Evolutionary conservation across 148 eudicot genomes (phyloP).

Genomic region (Arbutus unedo): DNA sequence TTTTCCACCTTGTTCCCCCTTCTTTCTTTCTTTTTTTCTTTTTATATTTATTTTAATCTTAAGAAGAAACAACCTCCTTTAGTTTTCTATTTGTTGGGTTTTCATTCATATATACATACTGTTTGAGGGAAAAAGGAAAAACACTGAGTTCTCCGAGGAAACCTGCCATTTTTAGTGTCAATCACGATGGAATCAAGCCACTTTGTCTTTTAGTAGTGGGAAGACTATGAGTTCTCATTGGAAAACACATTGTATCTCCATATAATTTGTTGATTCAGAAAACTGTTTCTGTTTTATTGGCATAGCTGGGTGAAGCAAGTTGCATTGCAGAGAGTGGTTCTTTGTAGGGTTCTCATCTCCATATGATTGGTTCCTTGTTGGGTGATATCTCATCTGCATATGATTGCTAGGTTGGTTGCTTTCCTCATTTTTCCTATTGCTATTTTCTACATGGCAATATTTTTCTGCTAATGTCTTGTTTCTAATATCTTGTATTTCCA

Average conservation of each 20-base stretch:
- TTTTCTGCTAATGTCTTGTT: background rate
- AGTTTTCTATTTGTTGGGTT: conserved; percentile 24
- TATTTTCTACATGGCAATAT: background rate
- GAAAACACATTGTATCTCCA: background rate
- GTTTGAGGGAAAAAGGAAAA: conserved; percentile 38
- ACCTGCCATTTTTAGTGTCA: conserved; percentile 1
- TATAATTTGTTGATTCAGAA: background rate
- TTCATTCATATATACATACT: conserved; percentile 16
- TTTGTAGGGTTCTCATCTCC: conserved; percentile 1
- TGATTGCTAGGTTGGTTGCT: conserved; percentile 25
- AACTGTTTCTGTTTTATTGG: background rate
- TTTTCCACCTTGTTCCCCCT: background rate
- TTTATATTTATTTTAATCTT: background rate
- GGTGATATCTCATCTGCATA: conserved; percentile 9
- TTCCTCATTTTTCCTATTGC: conserved; percentile 4
- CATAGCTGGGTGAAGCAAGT: conserved; percentile 19
- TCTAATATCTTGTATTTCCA: background rate
- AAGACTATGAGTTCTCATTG: background rate
- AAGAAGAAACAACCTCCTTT: conserved; percentile 13
- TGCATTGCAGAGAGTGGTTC: background rate
- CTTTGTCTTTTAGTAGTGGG: background rate
- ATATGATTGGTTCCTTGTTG: background rate
- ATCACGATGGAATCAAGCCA: conserved; percentile 10
- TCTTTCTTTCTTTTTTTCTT: background rate
- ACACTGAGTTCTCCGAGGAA: conserved; percentile 28